A percentile compares a stretch with the other conserved stretches of the same genome.
Conservation (phyloP, 306 rosid species). For the Alnus glutinosa region DNA sequence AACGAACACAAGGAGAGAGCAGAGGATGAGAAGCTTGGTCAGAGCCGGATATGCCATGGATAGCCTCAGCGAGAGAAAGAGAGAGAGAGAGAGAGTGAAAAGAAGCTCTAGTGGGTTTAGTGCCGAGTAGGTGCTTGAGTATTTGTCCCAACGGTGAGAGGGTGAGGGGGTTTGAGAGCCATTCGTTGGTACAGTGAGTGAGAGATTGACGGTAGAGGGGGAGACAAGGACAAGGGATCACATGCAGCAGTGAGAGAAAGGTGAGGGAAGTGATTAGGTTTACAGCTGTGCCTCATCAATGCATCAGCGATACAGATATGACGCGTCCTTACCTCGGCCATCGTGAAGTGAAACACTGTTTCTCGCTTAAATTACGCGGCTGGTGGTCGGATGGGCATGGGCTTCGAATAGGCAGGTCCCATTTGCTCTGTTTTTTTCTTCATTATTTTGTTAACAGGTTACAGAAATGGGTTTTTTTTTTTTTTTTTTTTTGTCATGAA, state of each 20-base stretch:
- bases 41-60: conserved; percentile 32
- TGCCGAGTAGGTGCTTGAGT: background rate
- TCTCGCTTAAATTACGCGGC: background rate
- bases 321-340: conserved; percentile 24
- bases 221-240: conserved; percentile 41
- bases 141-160: background rate
- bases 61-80: background rate
- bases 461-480: no score
- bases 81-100: background rate
- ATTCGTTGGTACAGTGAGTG: background rate
- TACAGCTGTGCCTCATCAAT: conserved; percentile 73
- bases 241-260: conserved; percentile 49
- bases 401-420: no score
- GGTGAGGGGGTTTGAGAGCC: background rate
- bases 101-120: background rate
- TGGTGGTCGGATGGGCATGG: no score
- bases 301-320: conserved; percentile 24
- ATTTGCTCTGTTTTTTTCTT: no score
- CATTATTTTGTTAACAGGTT: no score
- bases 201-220: conserved; percentile 5
- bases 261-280: conserved; percentile 29
- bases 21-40: conserved; percentile 10
- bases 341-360: background rate
- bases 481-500: no score
- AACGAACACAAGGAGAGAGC: conserved; percentile 25